phyloP scores from a whole-genome alignment of 371 early-diverging fungal species.

The Mucor racemosus region DNA sequence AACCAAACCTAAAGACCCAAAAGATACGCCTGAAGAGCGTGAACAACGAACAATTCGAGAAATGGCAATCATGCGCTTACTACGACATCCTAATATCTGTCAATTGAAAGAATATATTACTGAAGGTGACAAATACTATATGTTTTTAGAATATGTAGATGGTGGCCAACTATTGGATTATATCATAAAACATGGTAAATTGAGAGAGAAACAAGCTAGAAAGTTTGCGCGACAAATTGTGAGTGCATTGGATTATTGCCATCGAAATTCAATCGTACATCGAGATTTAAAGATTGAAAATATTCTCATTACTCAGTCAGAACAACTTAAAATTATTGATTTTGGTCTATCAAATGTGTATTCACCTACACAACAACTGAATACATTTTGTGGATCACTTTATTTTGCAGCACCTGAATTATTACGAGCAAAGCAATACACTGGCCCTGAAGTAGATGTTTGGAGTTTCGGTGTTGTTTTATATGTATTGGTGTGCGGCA shows the following conservation, averaged over 20 bases:
- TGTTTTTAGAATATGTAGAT: slow-evolving; percentile 85
- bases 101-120: slow-evolving; percentile 76
- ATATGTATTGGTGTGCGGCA: slow-evolving; percentile 84
- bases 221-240: slow-evolving; percentile 80
- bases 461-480: slow-evolving; percentile 94
- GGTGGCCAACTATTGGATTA: slow-evolving; percentile 82
- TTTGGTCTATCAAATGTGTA: slow-evolving; percentile 90
- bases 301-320: slow-evolving; percentile 67
- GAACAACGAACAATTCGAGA: slow-evolving; percentile 80
- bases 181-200: slow-evolving; percentile 70
- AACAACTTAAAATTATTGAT: slow-evolving; percentile 75
- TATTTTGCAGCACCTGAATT: slow-evolving; percentile 91
- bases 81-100: slow-evolving; percentile 81
- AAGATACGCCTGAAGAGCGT: slow-evolving; percentile 55
- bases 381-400: slow-evolving; percentile 85
- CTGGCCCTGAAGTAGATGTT: slow-evolving; percentile 89
- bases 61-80: slow-evolving; percentile 79
- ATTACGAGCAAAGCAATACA: slow-evolving; percentile 79
- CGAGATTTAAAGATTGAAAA: slow-evolving; percentile 94
- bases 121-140: slow-evolving; percentile 77
- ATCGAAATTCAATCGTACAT: slow-evolving; percentile 76
- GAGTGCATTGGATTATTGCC: slow-evolving; percentile 74
- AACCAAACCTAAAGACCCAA: slow-evolving; percentile 39
- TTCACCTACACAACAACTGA: slow-evolving; percentile 62
- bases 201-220: slow-evolving; percentile 74